A percentile compares a stretch with the other conserved stretches of the same genome.
phyloP scores from a whole-genome alignment of 148 eudicot genomes.

The Fagopyrum esculentum region DNA sequence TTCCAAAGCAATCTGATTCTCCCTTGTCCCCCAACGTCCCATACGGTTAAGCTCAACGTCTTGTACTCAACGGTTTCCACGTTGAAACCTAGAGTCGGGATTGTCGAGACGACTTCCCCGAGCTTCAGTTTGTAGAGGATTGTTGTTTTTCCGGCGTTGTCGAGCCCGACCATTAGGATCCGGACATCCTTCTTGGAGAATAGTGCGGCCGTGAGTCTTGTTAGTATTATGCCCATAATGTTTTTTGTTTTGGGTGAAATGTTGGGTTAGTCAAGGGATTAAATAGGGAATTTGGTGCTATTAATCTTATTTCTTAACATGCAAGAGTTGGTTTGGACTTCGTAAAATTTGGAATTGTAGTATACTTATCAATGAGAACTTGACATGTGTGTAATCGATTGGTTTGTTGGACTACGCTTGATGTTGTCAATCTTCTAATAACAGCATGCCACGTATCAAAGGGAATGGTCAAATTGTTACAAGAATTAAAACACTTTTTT shows the following conservation, averaged over 20 bases:
- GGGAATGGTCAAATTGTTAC: background rate
- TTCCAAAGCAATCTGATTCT: background rate
- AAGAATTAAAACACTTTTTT: too few species aligned
- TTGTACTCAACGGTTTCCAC: slow-evolving; percentile 10
- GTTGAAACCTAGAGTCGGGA: slow-evolving; percentile 8
- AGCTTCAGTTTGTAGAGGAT: slow-evolving; percentile 11
- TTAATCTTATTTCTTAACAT: background rate
- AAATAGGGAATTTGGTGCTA: background rate
- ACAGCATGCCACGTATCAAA: background rate
- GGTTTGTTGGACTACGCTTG: background rate
- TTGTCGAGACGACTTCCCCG: slow-evolving; percentile 5
- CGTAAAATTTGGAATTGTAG: background rate
- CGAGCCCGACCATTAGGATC: background rate
- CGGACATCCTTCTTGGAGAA: slow-evolving; percentile 3
- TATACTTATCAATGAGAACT: background rate
- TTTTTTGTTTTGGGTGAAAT: background rate
- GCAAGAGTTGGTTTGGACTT: background rate
- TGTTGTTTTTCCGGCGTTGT: slow-evolving; percentile 9
- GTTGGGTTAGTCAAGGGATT: background rate
- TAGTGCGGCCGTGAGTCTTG: slow-evolving; percentile 4
- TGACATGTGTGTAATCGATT: background rate
- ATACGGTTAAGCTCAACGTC: background rate
- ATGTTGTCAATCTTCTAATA: background rate
- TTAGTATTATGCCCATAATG: background rate
- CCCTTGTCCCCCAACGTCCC: slow-evolving; percentile 5